Evolutionary conservation across 2,329 filamentous ascomycete species (phyloP).

Genomic region (Aspergillus sp.): DNA sequence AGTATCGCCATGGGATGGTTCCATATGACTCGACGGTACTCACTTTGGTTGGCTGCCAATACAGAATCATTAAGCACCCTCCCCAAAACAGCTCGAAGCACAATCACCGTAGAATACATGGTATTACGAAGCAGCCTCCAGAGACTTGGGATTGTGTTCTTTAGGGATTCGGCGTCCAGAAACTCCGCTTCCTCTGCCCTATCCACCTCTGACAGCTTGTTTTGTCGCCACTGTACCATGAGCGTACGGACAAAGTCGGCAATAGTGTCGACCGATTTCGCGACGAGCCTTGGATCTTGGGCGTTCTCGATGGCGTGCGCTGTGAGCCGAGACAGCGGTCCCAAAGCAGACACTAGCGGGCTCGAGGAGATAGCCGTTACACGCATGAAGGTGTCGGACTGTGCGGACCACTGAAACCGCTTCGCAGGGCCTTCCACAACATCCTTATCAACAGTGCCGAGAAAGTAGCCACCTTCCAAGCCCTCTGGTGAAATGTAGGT

Average conservation of each 20-base stretch:
- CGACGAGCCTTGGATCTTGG: constrained; percentile 42
- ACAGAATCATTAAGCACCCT: constrained; percentile 58
- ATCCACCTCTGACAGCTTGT: constrained; percentile 71
- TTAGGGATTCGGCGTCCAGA: constrained; percentile 63
- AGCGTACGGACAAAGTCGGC: constrained; percentile 65
- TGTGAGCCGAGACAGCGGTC: constrained; percentile 61
- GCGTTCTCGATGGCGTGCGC: constrained; percentile 61
- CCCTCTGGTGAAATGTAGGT: constrained; percentile 70
- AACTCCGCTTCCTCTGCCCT: constrained; percentile 61
- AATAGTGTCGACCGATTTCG: constrained; percentile 57
- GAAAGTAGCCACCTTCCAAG: constrained; percentile 71
- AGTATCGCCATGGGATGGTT: not conserved
- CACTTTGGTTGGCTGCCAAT: constrained; percentile 54
- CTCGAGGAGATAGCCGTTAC: constrained; percentile 55
- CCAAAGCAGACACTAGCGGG: constrained; percentile 59
- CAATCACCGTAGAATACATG: constrained; percentile 71
- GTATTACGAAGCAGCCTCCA: constrained; percentile 74
- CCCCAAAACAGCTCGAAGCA: constrained; percentile 70
- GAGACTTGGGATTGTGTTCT: constrained; percentile 65
- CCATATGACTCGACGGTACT: constrained; percentile 18
- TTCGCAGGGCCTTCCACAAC: constrained; percentile 54
- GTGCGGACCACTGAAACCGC: constrained; percentile 64
- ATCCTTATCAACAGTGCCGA: constrained; percentile 67
- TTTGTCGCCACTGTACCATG: constrained; percentile 70
- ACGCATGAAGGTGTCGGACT: constrained; percentile 57